A percentile compares a stretch with the other conserved stretches of the same genome.
Conservation (phyloP, 208 protist species). For the Wallacemonas sp. region DNA sequence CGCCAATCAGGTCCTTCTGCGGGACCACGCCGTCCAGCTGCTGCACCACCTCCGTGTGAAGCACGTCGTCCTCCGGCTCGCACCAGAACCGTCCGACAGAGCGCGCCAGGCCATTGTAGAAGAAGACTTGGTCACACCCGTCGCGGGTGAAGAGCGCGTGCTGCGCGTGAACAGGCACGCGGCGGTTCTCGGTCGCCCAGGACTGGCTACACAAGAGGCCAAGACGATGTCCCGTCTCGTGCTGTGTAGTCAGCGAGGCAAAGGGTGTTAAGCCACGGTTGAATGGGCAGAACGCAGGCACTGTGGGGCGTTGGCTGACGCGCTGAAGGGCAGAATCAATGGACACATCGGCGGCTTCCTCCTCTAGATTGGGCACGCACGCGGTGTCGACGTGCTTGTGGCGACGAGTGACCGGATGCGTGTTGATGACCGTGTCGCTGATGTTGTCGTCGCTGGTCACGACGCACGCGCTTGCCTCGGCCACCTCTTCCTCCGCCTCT, state of each 20-base stretch:
- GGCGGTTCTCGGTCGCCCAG: slow-evolving; percentile 16
- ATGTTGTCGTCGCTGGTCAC: slow-evolving; percentile 15
- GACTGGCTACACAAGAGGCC: neutral
- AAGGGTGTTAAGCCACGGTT: neutral
- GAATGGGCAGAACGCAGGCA: neutral
- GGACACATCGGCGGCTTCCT: neutral
- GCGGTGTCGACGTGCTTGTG: neutral
- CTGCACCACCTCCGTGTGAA: slow-evolving; percentile 14
- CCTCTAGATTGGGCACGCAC: neutral
- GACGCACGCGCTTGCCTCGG: neutral
- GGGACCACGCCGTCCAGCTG: slow-evolving; percentile 7
- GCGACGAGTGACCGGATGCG: too few species aligned
- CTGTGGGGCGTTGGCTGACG: neutral
- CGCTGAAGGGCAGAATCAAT: neutral
- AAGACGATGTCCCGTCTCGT: neutral
- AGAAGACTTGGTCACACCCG: slow-evolving; percentile 10
- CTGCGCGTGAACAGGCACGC: slow-evolving; percentile 5
- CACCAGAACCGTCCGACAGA: slow-evolving; percentile 10
- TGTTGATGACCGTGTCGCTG: too few species aligned
- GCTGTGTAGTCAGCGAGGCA: neutral
- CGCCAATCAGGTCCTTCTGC: slow-evolving; percentile 11
- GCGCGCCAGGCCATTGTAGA: slow-evolving; percentile 8
- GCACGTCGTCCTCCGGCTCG: slow-evolving; percentile 18
- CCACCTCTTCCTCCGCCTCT: neutral
- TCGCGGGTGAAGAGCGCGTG: slow-evolving; percentile 3